Base-by-base conservation (phyloP, 2,329 filamentous ascomycete species). In the Pseudogymnoascus verrucosus region DNA sequence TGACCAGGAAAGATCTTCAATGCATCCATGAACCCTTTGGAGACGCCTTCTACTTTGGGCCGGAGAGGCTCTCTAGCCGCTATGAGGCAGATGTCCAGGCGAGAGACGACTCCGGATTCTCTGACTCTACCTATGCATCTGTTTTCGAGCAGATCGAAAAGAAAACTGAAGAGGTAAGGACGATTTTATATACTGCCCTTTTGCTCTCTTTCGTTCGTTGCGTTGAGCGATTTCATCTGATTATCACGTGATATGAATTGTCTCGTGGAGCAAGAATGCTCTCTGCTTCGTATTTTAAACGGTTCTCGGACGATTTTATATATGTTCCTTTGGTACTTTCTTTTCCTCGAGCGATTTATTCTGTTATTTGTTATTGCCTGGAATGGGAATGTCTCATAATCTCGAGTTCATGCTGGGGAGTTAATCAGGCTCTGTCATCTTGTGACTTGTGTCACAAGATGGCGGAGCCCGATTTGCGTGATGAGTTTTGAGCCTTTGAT, bases 21-120 rank as follows among this genome's bases (percentile, higher is more conserved):
- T 96, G 91, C 74, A 82, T 95, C 70, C 95, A 98, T 76, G 95
- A 99, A 79, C 95, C 95, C 4, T 98, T 98, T 77, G 93, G 93
- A 62, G 95, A 98, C 77, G 90, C 93, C 66, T 98, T 93, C 74
- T 98, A 98, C 79, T 98, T 89, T 73, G 93, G 95, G 62, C 93
- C 93, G 5, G 95, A 99, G 78, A 84, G 91, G 69, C 82, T 98
- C 69, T 88, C 89, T 71, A 79, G 84, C 62, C 86, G 95, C 71
- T 99, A 91, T 74, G 87, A 88, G 72, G 75, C 89, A 51, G 90
- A 96, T 68, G 76, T 76, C 61, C 76, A 77, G 42, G 75, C 77
- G 36, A 80, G 86, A 64, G 71, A 79, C 63, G 77, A 82, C 70
- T 89, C 85, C 68, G 89, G 89, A 62, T 91, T 90, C 71, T 77